phyloP scores from a whole-genome alignment of 2,329 filamentous ascomycete species.

The Nigrospora sphaerica region DNA sequence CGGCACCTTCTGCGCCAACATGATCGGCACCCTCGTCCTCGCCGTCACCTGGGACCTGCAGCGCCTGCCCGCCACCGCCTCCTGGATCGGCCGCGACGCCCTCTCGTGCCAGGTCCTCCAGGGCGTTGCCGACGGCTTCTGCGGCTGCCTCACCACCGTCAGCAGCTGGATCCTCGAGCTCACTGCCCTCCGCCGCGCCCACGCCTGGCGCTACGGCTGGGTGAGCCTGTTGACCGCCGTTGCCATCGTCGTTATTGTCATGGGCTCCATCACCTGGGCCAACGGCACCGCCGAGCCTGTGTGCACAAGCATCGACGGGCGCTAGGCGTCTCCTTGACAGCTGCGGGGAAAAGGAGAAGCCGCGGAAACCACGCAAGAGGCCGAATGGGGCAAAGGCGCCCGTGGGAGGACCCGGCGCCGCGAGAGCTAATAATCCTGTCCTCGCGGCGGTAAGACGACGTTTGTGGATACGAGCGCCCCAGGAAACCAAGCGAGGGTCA shows the following conservation, averaged over 20 bases:
- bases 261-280: constrained; percentile 71
- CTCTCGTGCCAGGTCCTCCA: constrained; percentile 62
- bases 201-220: constrained; percentile 61
- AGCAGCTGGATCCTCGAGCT: constrained; percentile 63
- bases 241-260: constrained; percentile 57
- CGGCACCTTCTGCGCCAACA: constrained; percentile 57
- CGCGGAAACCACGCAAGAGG: no score
- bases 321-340: no score
- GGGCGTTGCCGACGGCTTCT: constrained; percentile 61
- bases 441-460: no score
- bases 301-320: no score
- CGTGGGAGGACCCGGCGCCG: no score
- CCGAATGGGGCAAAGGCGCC: no score
- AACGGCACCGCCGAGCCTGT: constrained; percentile 1
- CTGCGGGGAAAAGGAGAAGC: no score
- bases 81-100: constrained; percentile 26
- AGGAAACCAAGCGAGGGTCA: no score
- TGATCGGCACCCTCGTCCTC: constrained; percentile 4
- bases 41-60: constrained; percentile 5
- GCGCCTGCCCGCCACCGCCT: neutral
- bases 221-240: constrained; percentile 54
- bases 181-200: constrained; percentile 32
- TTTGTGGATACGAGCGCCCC: no score
- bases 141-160: constrained; percentile 59
- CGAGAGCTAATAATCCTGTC: no score